A percentile compares a stretch with the other conserved stretches of the same genome.
Evolutionary conservation across 2,329 filamentous ascomycete species (phyloP).

Genomic region (Dothideomycetes sp.): DNA sequence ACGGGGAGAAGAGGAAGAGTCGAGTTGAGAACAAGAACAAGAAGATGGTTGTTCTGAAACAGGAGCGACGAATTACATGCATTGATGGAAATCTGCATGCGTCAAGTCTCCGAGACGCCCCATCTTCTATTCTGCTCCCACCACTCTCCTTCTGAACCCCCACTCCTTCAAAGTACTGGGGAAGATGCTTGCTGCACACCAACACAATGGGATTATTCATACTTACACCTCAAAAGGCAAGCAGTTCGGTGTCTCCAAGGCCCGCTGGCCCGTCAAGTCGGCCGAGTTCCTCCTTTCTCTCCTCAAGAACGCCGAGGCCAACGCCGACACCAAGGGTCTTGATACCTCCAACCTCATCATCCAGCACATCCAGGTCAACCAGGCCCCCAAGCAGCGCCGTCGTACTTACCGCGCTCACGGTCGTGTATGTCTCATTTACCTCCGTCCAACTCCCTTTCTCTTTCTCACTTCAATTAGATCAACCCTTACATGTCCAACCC

Average conservation of each 20-base stretch:
- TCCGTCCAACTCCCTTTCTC: conserved; percentile 3
- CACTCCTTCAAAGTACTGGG: too few species aligned
- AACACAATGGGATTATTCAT: too few species aligned
- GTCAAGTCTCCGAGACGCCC: too few species aligned
- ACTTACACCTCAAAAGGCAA: conserved; percentile 59
- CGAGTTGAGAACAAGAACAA: too few species aligned
- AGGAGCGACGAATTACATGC: too few species aligned
- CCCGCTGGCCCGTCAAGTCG: conserved; percentile 98
- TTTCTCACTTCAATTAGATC: conserved; percentile 50
- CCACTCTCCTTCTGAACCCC: too few species aligned
- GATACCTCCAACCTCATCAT: conserved; percentile 95
- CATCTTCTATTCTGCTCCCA: too few species aligned
- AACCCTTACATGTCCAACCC: conserved; percentile 99
- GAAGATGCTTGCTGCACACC: too few species aligned
- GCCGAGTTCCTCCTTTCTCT: conserved; percentile 96
- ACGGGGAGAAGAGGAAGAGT: too few species aligned
- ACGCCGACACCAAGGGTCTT: conserved; percentile 92
- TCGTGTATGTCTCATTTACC: conserved; percentile 62
- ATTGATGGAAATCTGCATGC: too few species aligned
- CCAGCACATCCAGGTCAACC: conserved; percentile 99
- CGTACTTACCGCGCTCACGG: conserved; percentile 99
- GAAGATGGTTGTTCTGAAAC: too few species aligned
- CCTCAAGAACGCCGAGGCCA: conserved; percentile 94
- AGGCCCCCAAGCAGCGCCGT: conserved; percentile 98
- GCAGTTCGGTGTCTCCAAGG: conserved; percentile 95